These are phyloP conservation scores for Coprinopsis marcescibilis DNA, from an alignment of 768 basidiomycete species.

Conservation along the genomic window DNA sequence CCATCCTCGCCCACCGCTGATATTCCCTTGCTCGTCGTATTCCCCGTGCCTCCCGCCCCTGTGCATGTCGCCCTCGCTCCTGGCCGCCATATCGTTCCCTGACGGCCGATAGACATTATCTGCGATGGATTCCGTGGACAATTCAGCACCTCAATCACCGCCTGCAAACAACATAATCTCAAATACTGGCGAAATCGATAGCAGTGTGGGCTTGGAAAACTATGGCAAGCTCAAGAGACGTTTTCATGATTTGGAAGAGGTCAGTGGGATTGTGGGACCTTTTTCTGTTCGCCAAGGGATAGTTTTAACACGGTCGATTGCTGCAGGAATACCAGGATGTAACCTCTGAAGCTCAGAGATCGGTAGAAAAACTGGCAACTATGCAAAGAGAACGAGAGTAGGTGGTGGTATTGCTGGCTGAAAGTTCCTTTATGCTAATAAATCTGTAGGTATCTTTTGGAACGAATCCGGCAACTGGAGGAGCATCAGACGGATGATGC, in stretches of 20 bases:
- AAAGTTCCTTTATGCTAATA: background rate
- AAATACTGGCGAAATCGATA: background rate
- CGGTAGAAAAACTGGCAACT: background rate
- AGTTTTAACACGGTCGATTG: background rate
- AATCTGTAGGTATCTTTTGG: slow-evolving; percentile 28
- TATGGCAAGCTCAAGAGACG: background rate
- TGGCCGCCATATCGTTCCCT: too few species aligned
- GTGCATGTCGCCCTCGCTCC: too few species aligned
- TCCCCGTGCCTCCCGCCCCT: slow-evolving; percentile 24
- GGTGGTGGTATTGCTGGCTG: background rate
- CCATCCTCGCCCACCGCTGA: slow-evolving; percentile 16
- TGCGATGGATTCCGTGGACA: too few species aligned
- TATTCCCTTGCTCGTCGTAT: slow-evolving; percentile 22
- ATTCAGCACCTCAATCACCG: slow-evolving; percentile 14
- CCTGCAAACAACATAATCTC: background rate
- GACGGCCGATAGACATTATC: too few species aligned
- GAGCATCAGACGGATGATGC: slow-evolving; percentile 26
- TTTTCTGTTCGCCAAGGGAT: background rate
- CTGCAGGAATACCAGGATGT: background rate
- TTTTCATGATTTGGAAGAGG: background rate
- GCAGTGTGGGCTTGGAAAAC: background rate
- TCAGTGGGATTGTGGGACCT: background rate
- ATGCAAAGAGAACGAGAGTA: background rate
- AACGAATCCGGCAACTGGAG: slow-evolving; percentile 61
- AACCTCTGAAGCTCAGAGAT: background rate